These are phyloP conservation scores for Jamesozyma jinghongensis DNA, from an alignment of 805 yeast species.

Conservation along the genomic window DNA sequence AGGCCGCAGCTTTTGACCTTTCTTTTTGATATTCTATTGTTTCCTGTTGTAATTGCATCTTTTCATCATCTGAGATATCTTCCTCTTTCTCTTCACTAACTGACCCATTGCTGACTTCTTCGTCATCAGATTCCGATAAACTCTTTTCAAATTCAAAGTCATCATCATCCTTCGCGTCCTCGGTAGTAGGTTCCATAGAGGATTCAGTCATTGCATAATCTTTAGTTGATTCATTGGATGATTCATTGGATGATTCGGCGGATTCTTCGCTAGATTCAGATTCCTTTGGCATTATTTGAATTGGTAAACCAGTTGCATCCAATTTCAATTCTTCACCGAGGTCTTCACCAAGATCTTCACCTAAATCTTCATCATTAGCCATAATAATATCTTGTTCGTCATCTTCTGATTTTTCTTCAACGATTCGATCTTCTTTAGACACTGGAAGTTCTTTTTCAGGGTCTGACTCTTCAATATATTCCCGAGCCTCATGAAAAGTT, in stretches of 20 bases:
- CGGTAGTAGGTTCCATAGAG: background rate
- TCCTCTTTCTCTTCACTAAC: constrained; percentile 22
- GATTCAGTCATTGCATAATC: no score
- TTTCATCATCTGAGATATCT: constrained; percentile 27
- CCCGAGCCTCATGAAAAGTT: constrained; percentile 18
- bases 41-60: constrained; percentile 17
- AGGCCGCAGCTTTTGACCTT: constrained; percentile 1
- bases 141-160: background rate
- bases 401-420: constrained; percentile 1
- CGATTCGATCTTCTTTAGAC: background rate
- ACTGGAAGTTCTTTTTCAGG: background rate
- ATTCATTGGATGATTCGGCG: background rate
- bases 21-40: constrained; percentile 17
- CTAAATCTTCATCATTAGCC: constrained; percentile 2
- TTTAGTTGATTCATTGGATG: no score
- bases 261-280: background rate
- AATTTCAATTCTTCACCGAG: constrained; percentile 29
- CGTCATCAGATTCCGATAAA: constrained; percentile 14
- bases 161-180: background rate
- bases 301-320: no score
- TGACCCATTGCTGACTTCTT: constrained; percentile 22
- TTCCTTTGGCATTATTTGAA: no score
- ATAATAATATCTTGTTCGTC: background rate
- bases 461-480: constrained; percentile 3
- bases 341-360: constrained; percentile 13